A percentile compares a stretch with the other conserved stretches of the same genome.
Conservation (phyloP, 2,329 filamentous ascomycete species). For the Cadophora gregata region DNA sequence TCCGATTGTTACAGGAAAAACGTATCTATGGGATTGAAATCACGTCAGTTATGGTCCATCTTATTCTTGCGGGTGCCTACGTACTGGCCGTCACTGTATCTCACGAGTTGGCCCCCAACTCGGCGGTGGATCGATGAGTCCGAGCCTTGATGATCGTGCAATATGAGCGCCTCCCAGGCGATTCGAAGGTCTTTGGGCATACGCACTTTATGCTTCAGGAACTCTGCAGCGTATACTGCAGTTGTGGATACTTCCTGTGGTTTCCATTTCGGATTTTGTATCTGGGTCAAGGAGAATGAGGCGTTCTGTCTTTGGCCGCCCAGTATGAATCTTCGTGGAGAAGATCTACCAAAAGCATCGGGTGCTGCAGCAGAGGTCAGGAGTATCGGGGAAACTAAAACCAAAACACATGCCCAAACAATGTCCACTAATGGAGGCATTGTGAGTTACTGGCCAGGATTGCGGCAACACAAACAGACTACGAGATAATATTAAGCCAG, state of each 20-base stretch:
- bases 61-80: slow-evolving; percentile 7
- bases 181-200: slow-evolving; percentile 31
- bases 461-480: too few relatives aligned
- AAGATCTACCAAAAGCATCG: background rate
- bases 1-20: slow-evolving; percentile 33
- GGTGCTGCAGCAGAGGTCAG: background rate
- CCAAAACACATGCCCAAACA: background rate
- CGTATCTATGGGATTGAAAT: slow-evolving; percentile 26
- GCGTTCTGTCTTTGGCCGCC: background rate
- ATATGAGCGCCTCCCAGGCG: slow-evolving; percentile 18
- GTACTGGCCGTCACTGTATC: slow-evolving; percentile 30
- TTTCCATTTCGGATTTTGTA: slow-evolving; percentile 9
- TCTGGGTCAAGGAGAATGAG: slow-evolving; percentile 10
- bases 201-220: slow-evolving; percentile 31
- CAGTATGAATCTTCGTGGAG: background rate
- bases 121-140: slow-evolving; percentile 9
- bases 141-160: background rate
- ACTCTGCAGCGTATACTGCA: slow-evolving; percentile 30
- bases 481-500: background rate
- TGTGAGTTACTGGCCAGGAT: background rate
- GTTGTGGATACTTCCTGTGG: slow-evolving; percentile 21
- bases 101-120: slow-evolving; percentile 28
- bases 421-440: background rate
- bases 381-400: background rate
- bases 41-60: background rate